Percentiles rank a stretch among this genome's conserved stretches.
Evolutionary conservation across 2,329 filamentous ascomycete species (phyloP).

Genomic region (Metarhizium anisopliae): DNA sequence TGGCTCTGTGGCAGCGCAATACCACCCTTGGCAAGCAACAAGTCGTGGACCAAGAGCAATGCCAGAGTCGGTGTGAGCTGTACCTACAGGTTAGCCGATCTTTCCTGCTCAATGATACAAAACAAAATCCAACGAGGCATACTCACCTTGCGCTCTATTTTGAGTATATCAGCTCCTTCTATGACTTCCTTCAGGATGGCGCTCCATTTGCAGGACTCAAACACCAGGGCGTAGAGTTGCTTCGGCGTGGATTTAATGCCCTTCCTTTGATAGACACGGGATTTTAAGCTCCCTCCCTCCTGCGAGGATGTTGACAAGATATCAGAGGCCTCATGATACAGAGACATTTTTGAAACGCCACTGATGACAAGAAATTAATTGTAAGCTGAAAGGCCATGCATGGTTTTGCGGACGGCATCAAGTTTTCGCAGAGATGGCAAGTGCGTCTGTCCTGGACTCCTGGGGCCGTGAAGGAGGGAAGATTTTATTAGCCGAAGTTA

Average conservation of each 20-base stretch:
- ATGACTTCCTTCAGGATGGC: conserved; percentile 79
- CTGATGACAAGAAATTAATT: background rate
- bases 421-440: background rate
- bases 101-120: background rate
- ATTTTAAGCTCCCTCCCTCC: conserved; percentile 74
- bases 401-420: background rate
- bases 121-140: background rate
- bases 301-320: conserved; percentile 51
- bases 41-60: conserved; percentile 77
- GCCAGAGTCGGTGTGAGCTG: conserved; percentile 75
- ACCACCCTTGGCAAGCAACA: conserved; percentile 71
- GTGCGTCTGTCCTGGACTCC: background rate
- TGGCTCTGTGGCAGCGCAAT: conserved; percentile 75
- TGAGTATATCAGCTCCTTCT: conserved; percentile 66
- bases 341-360: conserved; percentile 55
- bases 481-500: conserved; percentile 8
- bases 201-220: conserved; percentile 89
- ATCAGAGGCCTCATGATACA: conserved; percentile 85
- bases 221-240: conserved; percentile 79
- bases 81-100: background rate
- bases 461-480: background rate
- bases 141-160: conserved; percentile 73
- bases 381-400: background rate
- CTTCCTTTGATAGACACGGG: conserved; percentile 69
- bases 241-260: conserved; percentile 67